A percentile compares a stretch with the other conserved stretches of the same genome.
Evolutionary conservation across 2,329 filamentous ascomycete species (phyloP).

Genomic region (Cercospora nicotianae): DNA sequence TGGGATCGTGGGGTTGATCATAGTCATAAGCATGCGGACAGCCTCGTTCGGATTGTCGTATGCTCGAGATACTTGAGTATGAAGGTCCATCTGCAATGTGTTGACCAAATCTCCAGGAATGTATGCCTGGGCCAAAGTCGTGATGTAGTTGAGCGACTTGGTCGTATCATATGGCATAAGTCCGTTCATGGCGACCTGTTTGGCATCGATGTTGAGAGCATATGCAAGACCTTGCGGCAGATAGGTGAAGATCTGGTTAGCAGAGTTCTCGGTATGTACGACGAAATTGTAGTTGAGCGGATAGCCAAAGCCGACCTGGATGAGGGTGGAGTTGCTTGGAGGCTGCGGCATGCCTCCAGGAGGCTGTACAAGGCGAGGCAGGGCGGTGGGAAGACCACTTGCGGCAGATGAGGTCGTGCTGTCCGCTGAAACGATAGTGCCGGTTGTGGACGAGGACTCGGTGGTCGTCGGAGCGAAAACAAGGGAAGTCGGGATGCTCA

Average conservation of each 20-base stretch:
- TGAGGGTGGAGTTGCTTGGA: constrained; percentile 66
- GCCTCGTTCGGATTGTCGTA: constrained; percentile 69
- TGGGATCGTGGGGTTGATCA: constrained; percentile 83
- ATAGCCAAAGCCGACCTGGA: constrained; percentile 83
- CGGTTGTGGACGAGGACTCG: constrained; percentile 13
- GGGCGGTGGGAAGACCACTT: constrained; percentile 61
- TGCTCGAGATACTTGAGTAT: constrained; percentile 68
- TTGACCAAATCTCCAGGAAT: constrained; percentile 50
- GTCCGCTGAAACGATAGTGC: constrained; percentile 38
- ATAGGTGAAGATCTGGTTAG: constrained; percentile 79
- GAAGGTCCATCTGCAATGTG: constrained; percentile 66
- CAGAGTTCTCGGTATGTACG: constrained; percentile 66
- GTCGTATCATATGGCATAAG: constrained; percentile 77
- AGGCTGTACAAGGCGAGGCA: constrained; percentile 76
- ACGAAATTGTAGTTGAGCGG: constrained; percentile 84
- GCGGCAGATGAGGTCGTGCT: constrained; percentile 46
- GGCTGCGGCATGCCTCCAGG: constrained; percentile 55
- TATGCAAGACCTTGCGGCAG: constrained; percentile 70
- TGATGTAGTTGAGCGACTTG: constrained; percentile 70
- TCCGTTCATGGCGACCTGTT: constrained; percentile 65
- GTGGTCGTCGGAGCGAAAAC: constrained; percentile 55
- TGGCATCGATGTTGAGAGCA: constrained; percentile 53
- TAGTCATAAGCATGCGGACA: constrained; percentile 69
- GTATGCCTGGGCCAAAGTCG: constrained; percentile 65
- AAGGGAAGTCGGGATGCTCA: constrained; percentile 62